Evolutionary conservation across 2,329 filamentous ascomycete species (phyloP).

Genomic region (Aspergillus proliferans): DNA sequence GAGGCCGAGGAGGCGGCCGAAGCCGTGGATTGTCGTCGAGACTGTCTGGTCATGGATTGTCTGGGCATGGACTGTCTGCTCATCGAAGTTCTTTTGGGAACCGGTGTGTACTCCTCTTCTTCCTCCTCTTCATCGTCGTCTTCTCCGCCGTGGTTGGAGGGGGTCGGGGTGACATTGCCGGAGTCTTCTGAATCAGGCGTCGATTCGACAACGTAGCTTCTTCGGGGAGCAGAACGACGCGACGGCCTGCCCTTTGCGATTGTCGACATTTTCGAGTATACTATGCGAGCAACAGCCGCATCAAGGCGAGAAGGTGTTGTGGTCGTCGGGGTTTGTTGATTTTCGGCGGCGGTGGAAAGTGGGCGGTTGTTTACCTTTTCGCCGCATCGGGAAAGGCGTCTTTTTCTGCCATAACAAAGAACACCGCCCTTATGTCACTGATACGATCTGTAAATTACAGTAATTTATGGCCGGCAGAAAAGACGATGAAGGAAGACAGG

Average conservation of each 20-base stretch:
- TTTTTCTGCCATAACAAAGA: conserved; percentile 28
- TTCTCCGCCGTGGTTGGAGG: conserved; percentile 42
- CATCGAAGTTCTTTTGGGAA: conserved; percentile 41
- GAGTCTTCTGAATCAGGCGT: conserved; percentile 67
- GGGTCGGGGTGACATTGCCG: conserved; percentile 42
- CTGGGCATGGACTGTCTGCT: conserved; percentile 37
- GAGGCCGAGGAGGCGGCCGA: too few relatives aligned
- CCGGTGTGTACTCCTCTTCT: conserved; percentile 76
- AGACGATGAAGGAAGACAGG: not conserved
- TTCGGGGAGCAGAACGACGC: conserved; percentile 57
- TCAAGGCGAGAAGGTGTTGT: conserved; percentile 18
- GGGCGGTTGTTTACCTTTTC: conserved; percentile 33
- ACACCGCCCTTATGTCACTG: conserved; percentile 21
- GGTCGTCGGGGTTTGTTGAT: conserved; percentile 7
- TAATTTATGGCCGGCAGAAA: conserved; percentile 5
- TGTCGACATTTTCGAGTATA: conserved; percentile 29
- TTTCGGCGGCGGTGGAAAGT: conserved; percentile 19
- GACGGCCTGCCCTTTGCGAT: conserved; percentile 48
- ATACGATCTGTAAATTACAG: conserved; percentile 9
- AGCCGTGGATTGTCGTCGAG: too few relatives aligned
- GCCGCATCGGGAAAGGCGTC: conserved; percentile 28
- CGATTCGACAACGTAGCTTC: conserved; percentile 69
- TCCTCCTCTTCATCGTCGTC: conserved; percentile 58
- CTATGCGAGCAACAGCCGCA: conserved; percentile 18
- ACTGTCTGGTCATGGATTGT: too few relatives aligned